Evolutionary conservation across 176 grass and related monocot genomes (phyloP), one percentile per base, ranked within the genome.

Genomic region (Triticum dicoccoides): DNA sequence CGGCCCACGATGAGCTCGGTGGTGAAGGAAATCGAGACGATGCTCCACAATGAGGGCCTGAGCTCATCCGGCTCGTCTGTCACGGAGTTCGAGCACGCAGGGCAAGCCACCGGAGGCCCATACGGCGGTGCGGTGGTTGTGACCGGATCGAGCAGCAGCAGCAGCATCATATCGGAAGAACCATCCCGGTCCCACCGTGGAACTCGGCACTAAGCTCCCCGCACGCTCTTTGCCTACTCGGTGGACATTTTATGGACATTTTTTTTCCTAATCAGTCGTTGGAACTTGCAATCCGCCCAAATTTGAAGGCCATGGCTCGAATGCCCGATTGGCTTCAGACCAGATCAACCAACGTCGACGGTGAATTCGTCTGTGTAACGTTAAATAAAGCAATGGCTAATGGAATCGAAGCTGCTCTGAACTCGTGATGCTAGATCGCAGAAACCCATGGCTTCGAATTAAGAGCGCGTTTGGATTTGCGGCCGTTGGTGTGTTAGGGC

Each of bases 11-110:
- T 98, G 95, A 84, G 80, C 82, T 85, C 83, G 32, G 87, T 93
- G 61, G 93, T 98, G 58, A 98, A 95, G 83, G 92, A 95, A 35
- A 90, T 98, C n/a, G 89, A 98, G 77, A 80, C 80, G 0, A 93
- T 95, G 79, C 79, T 95, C 69, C 89, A 87, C 23, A 78, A 37
- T 45, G 80, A 89, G 18, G 80, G 84, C 27, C n/a, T 84, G n/a
- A 84, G 56, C 58, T 89, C 87, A 11, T 77, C 61, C 17, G 27
- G 30, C 47, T 85, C 85, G 67, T 93, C 78, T 35, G 52, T 39
- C 11, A 68, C 24, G 15, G 73, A 90, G 33, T 88, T 88, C 5
- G 85, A 87, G 66, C 58, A 76, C 1, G 7, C 18, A 3, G 79
- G 45, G n/a, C 37, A 14, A 9, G 5, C 20, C 5, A 12, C 18